Evolutionary conservation across 306 rosid species (phyloP).

Genomic region (Chamaecrista fasciculata): DNA sequence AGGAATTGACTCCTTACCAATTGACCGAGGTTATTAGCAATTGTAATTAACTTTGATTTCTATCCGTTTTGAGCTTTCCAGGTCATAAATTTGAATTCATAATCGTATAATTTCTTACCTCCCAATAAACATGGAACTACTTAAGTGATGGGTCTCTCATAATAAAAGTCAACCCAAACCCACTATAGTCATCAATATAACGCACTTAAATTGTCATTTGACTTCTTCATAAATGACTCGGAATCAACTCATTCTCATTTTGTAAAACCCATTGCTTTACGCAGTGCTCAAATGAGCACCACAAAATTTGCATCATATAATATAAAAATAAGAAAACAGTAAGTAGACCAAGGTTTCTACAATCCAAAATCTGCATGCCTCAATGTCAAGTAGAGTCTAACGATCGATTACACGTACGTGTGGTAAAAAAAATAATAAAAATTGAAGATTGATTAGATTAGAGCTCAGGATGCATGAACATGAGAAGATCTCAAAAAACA

Average conservation of each 20-base stretch:
- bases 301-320: conserved; percentile 14
- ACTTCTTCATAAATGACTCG: conserved; percentile 12
- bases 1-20: too few relatives aligned
- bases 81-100: too few relatives aligned
- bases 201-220: background rate
- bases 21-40: too few relatives aligned
- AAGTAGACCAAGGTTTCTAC: background rate
- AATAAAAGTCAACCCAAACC: conserved; percentile 22
- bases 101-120: conserved; percentile 13
- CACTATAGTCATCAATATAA: too few relatives aligned
- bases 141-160: background rate
- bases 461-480: background rate
- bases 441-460: background rate
- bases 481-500: background rate
- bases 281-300: conserved; percentile 33
- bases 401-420: background rate
- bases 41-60: too few relatives aligned
- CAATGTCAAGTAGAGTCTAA: too few relatives aligned
- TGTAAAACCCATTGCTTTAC: conserved; percentile 6
- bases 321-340: background rate
- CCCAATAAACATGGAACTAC: background rate
- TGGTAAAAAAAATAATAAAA: background rate
- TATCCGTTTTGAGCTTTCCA: too few relatives aligned
- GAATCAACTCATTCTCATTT: background rate
- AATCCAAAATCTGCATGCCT: too few relatives aligned